Evolutionary conservation across 2,329 filamentous ascomycete genomes (phyloP).

Genomic region (Aureobasidium leucospermi): DNA sequence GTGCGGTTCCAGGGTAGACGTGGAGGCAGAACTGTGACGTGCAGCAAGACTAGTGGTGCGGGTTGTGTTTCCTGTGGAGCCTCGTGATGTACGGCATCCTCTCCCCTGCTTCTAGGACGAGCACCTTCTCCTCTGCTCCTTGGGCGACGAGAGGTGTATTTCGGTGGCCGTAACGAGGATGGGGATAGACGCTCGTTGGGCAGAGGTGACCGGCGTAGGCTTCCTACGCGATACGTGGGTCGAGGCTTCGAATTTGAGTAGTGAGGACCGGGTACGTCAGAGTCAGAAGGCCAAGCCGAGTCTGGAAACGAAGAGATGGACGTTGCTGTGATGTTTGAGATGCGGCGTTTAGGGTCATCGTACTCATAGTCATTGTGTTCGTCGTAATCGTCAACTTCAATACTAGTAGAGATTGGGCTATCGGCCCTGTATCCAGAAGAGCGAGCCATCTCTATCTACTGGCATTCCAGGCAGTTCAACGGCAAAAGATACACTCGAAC

Average conservation of each 20-base stretch:
- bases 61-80: background rate
- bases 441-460: background rate
- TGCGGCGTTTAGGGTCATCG: slow-evolving; percentile 15
- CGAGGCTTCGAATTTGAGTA: slow-evolving; percentile 43
- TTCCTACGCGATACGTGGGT: slow-evolving; percentile 22
- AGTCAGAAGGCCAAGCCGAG: slow-evolving; percentile 23
- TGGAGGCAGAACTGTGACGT: slow-evolving; percentile 68
- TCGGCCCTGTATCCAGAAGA: background rate
- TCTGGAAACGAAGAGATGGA: slow-evolving; percentile 28
- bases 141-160: background rate
- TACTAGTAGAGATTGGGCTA: background rate
- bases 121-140: slow-evolving; percentile 3
- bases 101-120: background rate
- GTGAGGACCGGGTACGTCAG: slow-evolving; percentile 29
- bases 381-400: background rate
- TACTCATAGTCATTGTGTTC: background rate
- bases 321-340: slow-evolving; percentile 23
- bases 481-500: background rate
- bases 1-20: slow-evolving; percentile 54
- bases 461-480: background rate
- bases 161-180: slow-evolving; percentile 28
- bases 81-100: background rate
- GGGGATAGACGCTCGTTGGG: slow-evolving; percentile 15
- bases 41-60: slow-evolving; percentile 63
- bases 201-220: slow-evolving; percentile 38